Evolutionary conservation across 176 grass and related monocot genomes (phyloP).

Genomic region (Poa pratensis): DNA sequence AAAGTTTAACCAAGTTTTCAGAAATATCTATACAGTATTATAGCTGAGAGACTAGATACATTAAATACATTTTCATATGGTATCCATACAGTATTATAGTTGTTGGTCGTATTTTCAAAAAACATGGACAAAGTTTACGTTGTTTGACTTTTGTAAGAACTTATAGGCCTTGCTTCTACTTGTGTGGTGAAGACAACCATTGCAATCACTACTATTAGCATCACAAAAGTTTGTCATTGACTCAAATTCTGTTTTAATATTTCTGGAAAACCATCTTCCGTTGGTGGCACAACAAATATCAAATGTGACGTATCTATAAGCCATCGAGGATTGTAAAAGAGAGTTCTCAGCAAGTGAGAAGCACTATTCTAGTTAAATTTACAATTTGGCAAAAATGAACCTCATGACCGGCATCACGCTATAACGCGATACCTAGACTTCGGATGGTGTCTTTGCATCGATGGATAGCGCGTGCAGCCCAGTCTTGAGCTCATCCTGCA

Average conservation of each 20-base stretch:
- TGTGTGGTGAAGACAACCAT: background rate
- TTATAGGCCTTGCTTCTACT: no score
- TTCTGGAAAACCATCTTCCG: background rate
- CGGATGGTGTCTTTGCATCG: slow-evolving; percentile 82
- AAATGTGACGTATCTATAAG: background rate
- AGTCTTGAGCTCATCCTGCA: slow-evolving; percentile 74
- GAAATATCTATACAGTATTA: no score
- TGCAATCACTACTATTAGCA: background rate
- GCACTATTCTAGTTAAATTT: slow-evolving; percentile 20
- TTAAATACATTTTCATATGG: no score
- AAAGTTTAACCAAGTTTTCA: no score
- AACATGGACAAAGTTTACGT: no score
- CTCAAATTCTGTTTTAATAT: background rate
- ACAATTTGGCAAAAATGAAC: slow-evolving; percentile 28
- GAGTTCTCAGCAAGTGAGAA: slow-evolving; percentile 23
- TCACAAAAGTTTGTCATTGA: background rate
- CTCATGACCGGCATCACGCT: background rate
- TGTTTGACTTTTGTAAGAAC: no score
- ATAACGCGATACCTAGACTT: slow-evolving; percentile 52
- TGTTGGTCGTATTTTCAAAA: no score
- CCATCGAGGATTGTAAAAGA: background rate
- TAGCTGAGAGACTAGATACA: no score
- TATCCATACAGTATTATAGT: no score
- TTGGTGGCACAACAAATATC: background rate
- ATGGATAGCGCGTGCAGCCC: slow-evolving; percentile 93